Evolutionary conservation across 176 grass and related monocot species (phyloP), one percentile per base, ranked within the genome.

Genomic region (Hordeum marinum): DNA sequence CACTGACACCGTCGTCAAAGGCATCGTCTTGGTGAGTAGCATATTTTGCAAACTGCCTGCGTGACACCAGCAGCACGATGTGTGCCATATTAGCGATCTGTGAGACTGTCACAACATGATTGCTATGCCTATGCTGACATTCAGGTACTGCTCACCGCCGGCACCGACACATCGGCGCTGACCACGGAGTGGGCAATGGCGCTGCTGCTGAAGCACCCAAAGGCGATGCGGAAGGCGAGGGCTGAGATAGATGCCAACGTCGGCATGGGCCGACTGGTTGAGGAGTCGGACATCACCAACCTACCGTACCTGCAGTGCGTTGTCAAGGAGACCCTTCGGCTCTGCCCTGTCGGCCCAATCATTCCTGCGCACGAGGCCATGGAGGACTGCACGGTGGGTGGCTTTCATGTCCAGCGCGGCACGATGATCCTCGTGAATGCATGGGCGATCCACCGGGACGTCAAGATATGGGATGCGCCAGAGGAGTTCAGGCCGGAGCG

Each of bases 111-210:
- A 29, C 23, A 59, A 10, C 8, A 76, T 83, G 54, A 12, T 59
- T 71, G 66, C 7, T 1, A 65, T 57, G 65, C 4, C 27, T 34
- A 34, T 41, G 15, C 2, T 50, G 52, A 31, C 8, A 20, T 63
- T 52, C 83, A 92, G 90, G 36, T 24, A 24, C 68, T 90, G 10
- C 85, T 90, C 59, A n/a, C 67, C 35, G 83, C 92, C 68, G 93
- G 92, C 13, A 94, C 85, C 2, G 90, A 90, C 78, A 92, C 93
- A 25, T 88, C 90, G 48, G 82, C 68, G 12, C 63, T 67, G 48
- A 90, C 94, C 3, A 91, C 63, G 0, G 94, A 96, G 72, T 96
- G 94, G 94, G 86, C 83, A 5, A 85, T 96, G 84, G 92, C 94
- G 8, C 74, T 85, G 26, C 77, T 96, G 20, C 45, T 93, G 29